Evolutionary conservation across 208 protist species (phyloP).

Genomic region (Strigomonas culicis): DNA sequence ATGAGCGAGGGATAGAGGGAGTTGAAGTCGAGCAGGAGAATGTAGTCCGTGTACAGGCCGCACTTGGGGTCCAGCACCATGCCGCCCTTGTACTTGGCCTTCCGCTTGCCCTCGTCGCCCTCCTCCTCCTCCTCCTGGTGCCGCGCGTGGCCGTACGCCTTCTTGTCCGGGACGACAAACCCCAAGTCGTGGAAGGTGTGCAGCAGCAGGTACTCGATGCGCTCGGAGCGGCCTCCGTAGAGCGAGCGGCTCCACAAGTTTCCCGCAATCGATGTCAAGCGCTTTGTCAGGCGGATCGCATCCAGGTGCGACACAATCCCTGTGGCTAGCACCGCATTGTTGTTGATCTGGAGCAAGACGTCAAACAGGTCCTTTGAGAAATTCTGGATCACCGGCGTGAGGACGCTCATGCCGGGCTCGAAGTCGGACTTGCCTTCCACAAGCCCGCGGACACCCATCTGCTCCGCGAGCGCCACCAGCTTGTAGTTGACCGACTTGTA

Average conservation of each 20-base stretch:
- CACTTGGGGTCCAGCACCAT: slow-evolving; percentile 98
- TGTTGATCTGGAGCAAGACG: slow-evolving; percentile 60
- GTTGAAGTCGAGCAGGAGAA: slow-evolving; percentile 99
- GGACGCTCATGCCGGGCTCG: slow-evolving; percentile 51
- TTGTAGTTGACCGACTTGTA: slow-evolving; percentile 91
- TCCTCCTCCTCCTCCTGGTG: slow-evolving; percentile 54
- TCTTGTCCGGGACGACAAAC: slow-evolving; percentile 96
- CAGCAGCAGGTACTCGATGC: slow-evolving; percentile 98
- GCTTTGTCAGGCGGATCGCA: slow-evolving; percentile 97
- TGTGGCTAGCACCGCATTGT: slow-evolving; percentile 77
- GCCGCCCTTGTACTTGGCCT: slow-evolving; percentile 91
- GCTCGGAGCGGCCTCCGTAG: slow-evolving; percentile 93
- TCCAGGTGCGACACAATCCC: slow-evolving; percentile 92
- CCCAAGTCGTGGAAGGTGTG: slow-evolving; percentile 95
- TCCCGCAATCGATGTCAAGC: slow-evolving; percentile 95
- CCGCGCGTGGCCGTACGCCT: slow-evolving; percentile 35
- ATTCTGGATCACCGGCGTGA: slow-evolving; percentile 44
- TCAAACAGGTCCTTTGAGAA: slow-evolving; percentile 50
- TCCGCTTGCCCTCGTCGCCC: slow-evolving; percentile 68
- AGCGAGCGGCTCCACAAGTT: slow-evolving; percentile 97
- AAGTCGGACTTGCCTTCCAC: slow-evolving; percentile 48
- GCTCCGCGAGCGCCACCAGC: slow-evolving; percentile 59
- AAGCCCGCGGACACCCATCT: slow-evolving; percentile 77
- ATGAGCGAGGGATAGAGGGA: slow-evolving; percentile 99
- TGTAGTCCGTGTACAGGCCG: slow-evolving; percentile 98